phyloP scores from a whole-genome alignment of 768 basidiomycete genomes.

The Lactarius sp. region DNA sequence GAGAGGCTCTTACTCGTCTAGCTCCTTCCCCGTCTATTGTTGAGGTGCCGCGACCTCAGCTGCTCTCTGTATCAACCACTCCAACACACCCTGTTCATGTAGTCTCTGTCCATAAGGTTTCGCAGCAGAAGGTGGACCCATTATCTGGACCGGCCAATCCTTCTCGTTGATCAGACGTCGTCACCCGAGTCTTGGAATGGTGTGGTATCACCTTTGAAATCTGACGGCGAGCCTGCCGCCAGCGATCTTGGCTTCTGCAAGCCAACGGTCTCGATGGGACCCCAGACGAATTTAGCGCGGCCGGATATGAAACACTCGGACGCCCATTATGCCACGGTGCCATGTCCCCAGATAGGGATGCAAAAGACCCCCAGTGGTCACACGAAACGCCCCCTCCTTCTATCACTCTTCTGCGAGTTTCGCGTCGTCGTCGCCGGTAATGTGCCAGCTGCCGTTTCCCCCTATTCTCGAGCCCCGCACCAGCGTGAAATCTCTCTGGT shows the following conservation, averaged over 20 bases:
- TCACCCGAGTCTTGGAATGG: no score
- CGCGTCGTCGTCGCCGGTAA: background rate
- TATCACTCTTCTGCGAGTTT: background rate
- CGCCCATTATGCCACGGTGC: background rate
- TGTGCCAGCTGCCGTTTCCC: background rate
- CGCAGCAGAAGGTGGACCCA: background rate
- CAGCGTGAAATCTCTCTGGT: slow-evolving; percentile 2
- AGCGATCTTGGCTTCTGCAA: background rate
- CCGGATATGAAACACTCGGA: background rate
- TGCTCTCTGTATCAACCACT: background rate
- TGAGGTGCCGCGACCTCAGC: background rate
- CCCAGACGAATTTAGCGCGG: background rate
- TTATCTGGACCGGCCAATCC: background rate
- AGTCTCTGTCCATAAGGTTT: background rate
- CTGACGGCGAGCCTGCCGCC: background rate
- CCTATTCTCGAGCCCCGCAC: background rate
- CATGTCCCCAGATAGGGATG: background rate
- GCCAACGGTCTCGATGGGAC: background rate
- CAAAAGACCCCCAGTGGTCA: background rate
- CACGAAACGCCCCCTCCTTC: background rate
- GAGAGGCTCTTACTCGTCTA: background rate
- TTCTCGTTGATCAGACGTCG: background rate
- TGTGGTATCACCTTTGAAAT: background rate
- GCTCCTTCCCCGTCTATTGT: background rate
- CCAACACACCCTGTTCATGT: background rate